These are phyloP conservation scores for Galerina marginata DNA, from an alignment of 768 basidiomycete species.

Conservation along the genomic window DNA sequence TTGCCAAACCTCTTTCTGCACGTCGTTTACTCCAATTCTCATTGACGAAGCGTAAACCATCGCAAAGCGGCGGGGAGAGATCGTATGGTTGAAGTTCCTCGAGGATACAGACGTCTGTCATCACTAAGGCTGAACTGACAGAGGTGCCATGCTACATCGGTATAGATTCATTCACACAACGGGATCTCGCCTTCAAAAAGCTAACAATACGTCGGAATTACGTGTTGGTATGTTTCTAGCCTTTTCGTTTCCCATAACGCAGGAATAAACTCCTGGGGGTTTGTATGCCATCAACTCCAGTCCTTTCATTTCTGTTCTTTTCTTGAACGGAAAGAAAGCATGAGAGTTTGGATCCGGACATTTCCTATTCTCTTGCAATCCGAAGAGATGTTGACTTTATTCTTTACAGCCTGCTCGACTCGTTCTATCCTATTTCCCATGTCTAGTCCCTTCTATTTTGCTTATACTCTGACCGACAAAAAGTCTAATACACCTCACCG, in stretches of 20 bases:
- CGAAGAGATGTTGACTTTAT: neutral
- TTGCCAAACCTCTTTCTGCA: neutral
- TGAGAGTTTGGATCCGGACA: conserved; percentile 1
- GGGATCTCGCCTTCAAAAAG: conserved; percentile 1
- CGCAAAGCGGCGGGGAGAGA: neutral
- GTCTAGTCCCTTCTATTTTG: conserved; percentile 3
- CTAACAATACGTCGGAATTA: neutral
- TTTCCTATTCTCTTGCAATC: conserved; percentile 1
- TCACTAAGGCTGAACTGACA: neutral
- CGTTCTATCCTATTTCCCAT: conserved; percentile 6
- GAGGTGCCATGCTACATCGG: neutral
- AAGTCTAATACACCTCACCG: conserved; percentile 16
- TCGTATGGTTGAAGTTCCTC: conserved; percentile 1
- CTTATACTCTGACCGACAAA: conserved; percentile 8
- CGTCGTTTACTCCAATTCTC: neutral
- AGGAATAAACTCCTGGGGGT: neutral
- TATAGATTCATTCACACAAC: neutral
- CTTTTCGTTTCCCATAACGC: neutral
- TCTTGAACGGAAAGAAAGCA: neutral
- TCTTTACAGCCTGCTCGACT: neutral
- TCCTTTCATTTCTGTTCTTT: conserved; percentile 1
- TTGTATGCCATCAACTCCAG: neutral
- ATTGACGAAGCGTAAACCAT: neutral
- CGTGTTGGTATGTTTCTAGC: conserved; percentile 4
- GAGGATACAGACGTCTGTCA: neutral